phyloP scores from a whole-genome alignment of 192 early-diverging fungal species.

The Backusella psychrophila region DNA sequence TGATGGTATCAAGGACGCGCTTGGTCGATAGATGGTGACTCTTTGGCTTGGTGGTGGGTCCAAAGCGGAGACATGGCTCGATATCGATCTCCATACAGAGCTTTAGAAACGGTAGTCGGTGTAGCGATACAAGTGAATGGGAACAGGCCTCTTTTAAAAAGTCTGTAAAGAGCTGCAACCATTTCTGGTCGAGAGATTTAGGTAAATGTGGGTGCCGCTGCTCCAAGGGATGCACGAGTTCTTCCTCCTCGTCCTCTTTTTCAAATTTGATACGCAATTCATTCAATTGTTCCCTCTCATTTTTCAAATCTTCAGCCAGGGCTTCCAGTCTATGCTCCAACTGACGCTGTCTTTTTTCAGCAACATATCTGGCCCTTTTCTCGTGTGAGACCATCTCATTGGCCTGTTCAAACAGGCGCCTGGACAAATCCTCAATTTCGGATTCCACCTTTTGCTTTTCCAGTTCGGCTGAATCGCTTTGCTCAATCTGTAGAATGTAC shows the following conservation, averaged over 20 bases:
- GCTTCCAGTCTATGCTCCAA: constrained; percentile 55
- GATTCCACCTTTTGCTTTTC: constrained; percentile 83
- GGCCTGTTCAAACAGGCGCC: constrained; percentile 88
- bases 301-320: constrained; percentile 53
- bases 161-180: constrained; percentile 72
- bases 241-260: constrained; percentile 43
- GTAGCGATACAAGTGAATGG: constrained; percentile 65
- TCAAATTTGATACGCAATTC: constrained; percentile 77
- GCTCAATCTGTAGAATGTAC: constrained; percentile 74
- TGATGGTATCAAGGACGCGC: constrained; percentile 84
- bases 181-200: neutral
- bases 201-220: neutral
- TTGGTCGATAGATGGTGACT: constrained; percentile 74
- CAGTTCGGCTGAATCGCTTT: constrained; percentile 76
- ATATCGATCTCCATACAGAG: constrained; percentile 88
- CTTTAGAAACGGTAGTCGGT: constrained; percentile 77
- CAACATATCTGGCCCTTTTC: constrained; percentile 45
- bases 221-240: neutral
- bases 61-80: constrained; percentile 88
- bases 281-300: constrained; percentile 76
- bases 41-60: constrained; percentile 45
- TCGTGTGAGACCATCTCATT: constrained; percentile 86
- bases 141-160: constrained; percentile 62
- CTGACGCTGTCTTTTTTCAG: constrained; percentile 13
- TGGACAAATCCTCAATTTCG: constrained; percentile 90